Evolutionary conservation across 2,329 filamentous ascomycete genomes (phyloP).

Genomic region (Bipolaris gigantea): DNA sequence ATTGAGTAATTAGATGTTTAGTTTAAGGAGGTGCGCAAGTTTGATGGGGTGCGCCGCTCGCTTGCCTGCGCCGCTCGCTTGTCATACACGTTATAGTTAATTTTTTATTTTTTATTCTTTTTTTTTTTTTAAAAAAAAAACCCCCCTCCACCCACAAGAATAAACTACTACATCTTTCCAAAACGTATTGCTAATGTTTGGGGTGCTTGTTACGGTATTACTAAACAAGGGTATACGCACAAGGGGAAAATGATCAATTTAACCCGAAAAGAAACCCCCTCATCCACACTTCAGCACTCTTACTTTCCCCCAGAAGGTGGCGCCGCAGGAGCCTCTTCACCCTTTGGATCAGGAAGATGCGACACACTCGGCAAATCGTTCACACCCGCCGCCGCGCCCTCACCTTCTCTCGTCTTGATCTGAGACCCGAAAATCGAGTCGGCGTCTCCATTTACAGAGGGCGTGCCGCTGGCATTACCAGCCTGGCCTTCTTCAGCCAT

Average conservation of each 20-base stretch:
- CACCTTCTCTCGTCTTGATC: conserved; percentile 16
- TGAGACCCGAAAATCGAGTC: conserved; percentile 36
- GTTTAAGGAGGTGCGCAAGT: too few species aligned
- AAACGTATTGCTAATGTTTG: too few species aligned
- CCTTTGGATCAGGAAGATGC: conserved; percentile 40
- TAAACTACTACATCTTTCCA: too few species aligned
- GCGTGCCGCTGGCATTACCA: conserved; percentile 32
- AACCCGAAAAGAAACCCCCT: conserved; percentile 13
- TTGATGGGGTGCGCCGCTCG: too few species aligned
- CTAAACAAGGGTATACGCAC: conserved; percentile 17
- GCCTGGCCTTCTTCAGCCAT: conserved; percentile 36
- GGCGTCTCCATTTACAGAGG: conserved; percentile 34
- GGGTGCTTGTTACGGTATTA: too few species aligned
- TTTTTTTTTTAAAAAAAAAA: too few species aligned
- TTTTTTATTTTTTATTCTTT: too few species aligned
- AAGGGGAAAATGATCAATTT: conserved; percentile 19
- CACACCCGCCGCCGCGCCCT: conserved; percentile 21
- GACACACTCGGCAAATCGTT: conserved; percentile 42
- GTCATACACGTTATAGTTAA: too few species aligned
- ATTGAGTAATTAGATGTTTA: too few species aligned
- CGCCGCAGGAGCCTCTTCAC: conserved; percentile 20
- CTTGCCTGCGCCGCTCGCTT: too few species aligned
- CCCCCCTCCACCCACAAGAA: too few species aligned
- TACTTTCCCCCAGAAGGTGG: conserved; percentile 18
- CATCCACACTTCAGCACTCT: neutral